Evolutionary conservation across 352 stramenopile genomes (phyloP).

Genomic region (Phytophthora ohioensis): DNA sequence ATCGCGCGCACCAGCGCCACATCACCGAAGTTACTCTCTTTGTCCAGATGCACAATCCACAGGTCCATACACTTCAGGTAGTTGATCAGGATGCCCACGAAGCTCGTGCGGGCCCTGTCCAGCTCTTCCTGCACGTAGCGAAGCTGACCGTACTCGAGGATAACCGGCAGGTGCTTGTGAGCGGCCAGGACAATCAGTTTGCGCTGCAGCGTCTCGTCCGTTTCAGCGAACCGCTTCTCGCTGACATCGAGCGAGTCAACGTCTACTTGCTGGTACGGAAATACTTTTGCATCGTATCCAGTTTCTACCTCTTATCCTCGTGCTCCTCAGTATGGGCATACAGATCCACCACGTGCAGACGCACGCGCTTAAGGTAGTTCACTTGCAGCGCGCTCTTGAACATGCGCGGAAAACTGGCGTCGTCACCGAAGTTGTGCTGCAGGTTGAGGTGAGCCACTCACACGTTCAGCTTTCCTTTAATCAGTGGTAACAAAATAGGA

Average conservation of each 20-base stretch:
- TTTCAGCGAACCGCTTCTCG: constrained; percentile 68
- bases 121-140: constrained; percentile 94
- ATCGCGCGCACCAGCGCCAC: constrained; percentile 88
- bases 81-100: constrained; percentile 94
- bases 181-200: constrained; percentile 90
- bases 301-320: constrained; percentile 75
- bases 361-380: constrained; percentile 96
- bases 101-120: constrained; percentile 96
- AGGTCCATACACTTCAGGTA: constrained; percentile 97
- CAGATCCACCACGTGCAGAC: constrained; percentile 95
- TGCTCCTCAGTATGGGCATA: constrained; percentile 77
- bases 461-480: constrained; percentile 94
- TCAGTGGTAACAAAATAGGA: too few species aligned
- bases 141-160: constrained; percentile 96
- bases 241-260: constrained; percentile 90
- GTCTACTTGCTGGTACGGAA: constrained; percentile 91
- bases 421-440: constrained; percentile 96
- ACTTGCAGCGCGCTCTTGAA: constrained; percentile 94
- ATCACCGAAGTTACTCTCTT: constrained; percentile 95
- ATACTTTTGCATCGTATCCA: constrained; percentile 92
- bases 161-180: constrained; percentile 95
- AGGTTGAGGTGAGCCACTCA: constrained; percentile 96
- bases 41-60: constrained; percentile 97
- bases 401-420: constrained; percentile 89
- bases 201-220: constrained; percentile 91